Base-by-base conservation (phyloP, 257 asterid species). In the Solanum lycopersicoides region DNA sequence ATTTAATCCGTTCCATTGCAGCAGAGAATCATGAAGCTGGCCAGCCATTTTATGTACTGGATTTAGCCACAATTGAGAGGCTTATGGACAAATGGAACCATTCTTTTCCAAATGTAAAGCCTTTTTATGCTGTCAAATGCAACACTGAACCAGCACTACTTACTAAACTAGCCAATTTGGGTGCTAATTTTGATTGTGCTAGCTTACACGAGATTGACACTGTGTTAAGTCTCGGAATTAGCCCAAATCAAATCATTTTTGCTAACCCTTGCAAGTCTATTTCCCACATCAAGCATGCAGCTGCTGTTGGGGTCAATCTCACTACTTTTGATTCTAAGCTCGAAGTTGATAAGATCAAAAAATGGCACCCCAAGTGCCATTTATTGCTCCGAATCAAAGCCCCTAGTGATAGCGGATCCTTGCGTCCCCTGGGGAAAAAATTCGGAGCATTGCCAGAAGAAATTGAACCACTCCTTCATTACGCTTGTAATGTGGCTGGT, bases 101-200 rank as follows among this genome's bases (percentile, higher is more conserved):
- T 73, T 73, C 84, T 53, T 39, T 86, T 21, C 85, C 88, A 14
- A 28, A 73, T 21, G 60, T 86, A 7, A 86, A 73, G 74, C 88
- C 88, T 18, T 86, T 42, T 13, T 86, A 73, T 74, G 88, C 88
- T 12, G 88, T 74, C 68, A 69, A 69, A 37, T 69, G 75, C 53
- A 86, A 86, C 73, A n/a, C 2, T 37, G 75, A 75, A 13, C 85
- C 77, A 9, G 63, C 75, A 34, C 71, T 86, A 30, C 45, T 86
- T 35, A 66, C 88, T 6, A 68, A 65, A 16, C 30, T 86, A 9
- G 88, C 74, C 37, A 73, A 7, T 2, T 18, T 86, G 39, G 88
- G 88, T 35, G 88, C 88, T 21, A 75, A 75, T 53, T 86, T 72
- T 20, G 88, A 86, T 68, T 86, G 88, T 39, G 85, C 88, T n/a